A percentile compares a stretch with the other conserved stretches of the same genome.
Evolutionary conservation across 192 early-diverging fungal species (phyloP).

Genomic region (Backusella parvicylindrica): DNA sequence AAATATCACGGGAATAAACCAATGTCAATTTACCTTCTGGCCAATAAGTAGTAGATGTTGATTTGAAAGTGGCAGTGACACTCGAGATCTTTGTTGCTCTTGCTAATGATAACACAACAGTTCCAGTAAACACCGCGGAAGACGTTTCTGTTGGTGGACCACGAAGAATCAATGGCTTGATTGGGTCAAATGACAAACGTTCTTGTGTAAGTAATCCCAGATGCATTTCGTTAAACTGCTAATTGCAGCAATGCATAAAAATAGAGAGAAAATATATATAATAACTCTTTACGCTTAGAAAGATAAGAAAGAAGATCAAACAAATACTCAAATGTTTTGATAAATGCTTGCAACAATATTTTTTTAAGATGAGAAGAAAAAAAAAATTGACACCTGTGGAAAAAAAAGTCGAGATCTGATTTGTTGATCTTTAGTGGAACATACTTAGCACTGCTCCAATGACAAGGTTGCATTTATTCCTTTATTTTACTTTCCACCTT

Average conservation of each 20-base stretch:
- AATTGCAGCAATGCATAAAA: not conserved
- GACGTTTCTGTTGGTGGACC: constrained; percentile 20
- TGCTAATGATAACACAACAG: constrained; percentile 11
- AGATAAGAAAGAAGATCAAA: not conserved
- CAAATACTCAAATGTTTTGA: not conserved
- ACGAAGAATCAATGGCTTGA: constrained; percentile 26
- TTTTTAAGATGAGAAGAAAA: not conserved
- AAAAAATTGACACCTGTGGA: not conserved
- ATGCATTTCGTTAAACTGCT: constrained; percentile 11
- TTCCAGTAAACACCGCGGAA: constrained; percentile 12
- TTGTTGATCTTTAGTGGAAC: not conserved
- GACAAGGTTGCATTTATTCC: not conserved
- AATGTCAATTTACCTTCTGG: constrained; percentile 25
- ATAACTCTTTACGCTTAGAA: not conserved
- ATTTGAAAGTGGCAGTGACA: constrained; percentile 16
- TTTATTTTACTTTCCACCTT: not conserved
- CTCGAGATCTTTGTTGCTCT: constrained; percentile 15
- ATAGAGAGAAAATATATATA: not conserved
- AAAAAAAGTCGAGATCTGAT: not conserved
- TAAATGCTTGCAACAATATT: not conserved
- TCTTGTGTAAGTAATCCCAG: constrained; percentile 20
- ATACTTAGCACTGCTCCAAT: not conserved
- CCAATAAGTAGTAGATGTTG: constrained; percentile 12
- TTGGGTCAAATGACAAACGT: constrained; percentile 17
- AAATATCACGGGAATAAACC: not conserved